Percentiles rank a stretch among this genome's conserved stretches.
Conservation (phyloP, 164 flowering plant species). For the Berberis vulgaris region DNA sequence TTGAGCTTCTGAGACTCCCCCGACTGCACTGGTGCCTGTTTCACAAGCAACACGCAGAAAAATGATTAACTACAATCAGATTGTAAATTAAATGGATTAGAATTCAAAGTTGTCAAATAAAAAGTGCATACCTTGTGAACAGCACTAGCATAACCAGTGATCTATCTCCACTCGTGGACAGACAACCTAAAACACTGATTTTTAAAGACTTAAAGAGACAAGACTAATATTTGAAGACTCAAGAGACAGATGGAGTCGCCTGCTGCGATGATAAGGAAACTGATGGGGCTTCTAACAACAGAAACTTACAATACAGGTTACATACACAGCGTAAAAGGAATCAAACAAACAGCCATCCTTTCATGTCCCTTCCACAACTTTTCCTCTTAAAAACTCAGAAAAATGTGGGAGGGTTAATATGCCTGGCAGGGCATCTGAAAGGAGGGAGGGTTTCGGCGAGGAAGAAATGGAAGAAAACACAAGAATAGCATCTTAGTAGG, state of each 20-base stretch:
- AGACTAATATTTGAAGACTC: no score
- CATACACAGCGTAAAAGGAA: constrained; percentile 13
- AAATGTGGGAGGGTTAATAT: constrained; percentile 18
- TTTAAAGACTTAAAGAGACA: no score
- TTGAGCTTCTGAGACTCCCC: no score
- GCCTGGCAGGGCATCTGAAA: constrained; percentile 11
- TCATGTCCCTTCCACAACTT: constrained; percentile 34
- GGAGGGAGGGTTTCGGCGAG: background rate
- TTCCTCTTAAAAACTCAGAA: constrained; percentile 32
- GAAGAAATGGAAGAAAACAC: background rate
- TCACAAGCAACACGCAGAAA: no score
- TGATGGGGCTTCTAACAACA: background rate
- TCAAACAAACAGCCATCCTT: constrained; percentile 12
- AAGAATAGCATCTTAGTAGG: background rate
- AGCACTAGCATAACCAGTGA: no score
- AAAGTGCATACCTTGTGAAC: no score
- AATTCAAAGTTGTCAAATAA: no score
- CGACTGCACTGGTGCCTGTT: no score
- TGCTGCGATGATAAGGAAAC: background rate
- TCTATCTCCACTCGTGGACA: no score
- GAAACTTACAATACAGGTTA: constrained; percentile 5
- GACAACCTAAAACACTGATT: no score
- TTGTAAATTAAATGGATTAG: no score
- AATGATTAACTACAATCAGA: no score
- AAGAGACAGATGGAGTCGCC: background rate